These are phyloP conservation scores for Alternaria triticina DNA, from an alignment of 2,329 filamentous ascomycete species.

Conservation along the genomic window DNA sequence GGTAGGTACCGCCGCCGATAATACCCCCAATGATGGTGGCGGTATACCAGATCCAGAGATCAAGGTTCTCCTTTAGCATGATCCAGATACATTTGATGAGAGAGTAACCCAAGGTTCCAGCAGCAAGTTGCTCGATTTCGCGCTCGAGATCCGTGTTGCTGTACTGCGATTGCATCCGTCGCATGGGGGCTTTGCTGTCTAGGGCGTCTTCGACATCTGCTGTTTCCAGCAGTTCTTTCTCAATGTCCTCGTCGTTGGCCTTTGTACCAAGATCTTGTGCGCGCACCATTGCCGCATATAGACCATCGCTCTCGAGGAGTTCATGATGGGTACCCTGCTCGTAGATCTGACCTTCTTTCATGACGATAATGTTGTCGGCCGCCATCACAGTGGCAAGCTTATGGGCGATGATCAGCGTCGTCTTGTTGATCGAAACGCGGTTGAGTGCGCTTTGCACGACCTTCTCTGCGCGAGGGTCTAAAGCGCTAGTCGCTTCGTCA, in stretches of 20 bases:
- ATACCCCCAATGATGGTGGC: background rate
- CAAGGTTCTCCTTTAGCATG: constrained; percentile 17
- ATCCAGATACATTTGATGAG: constrained; percentile 17
- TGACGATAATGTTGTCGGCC: constrained; percentile 65
- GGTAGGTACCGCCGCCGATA: constrained; percentile 1
- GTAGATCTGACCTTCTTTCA: constrained; percentile 70
- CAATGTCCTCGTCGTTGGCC: background rate
- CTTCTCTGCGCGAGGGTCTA: constrained; percentile 92
- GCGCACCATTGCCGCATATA: constrained; percentile 16
- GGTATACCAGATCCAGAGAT: constrained; percentile 2
- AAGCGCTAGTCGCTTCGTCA: constrained; percentile 90
- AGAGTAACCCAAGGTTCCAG: constrained; percentile 13
- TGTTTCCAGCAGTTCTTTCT: constrained; percentile 1
- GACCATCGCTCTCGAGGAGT: constrained; percentile 2
- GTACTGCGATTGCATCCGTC: constrained; percentile 12
- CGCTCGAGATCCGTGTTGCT: background rate
- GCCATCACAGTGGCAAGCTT: constrained; percentile 79
- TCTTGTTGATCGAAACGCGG: constrained; percentile 79
- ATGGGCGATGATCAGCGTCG: constrained; percentile 93
- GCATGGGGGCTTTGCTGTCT: constrained; percentile 4
- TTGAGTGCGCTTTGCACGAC: constrained; percentile 93
- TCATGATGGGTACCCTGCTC: constrained; percentile 67
- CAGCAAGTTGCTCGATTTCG: constrained; percentile 13
- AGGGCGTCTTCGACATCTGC: background rate
- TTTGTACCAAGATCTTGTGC: constrained; percentile 33